These are phyloP conservation scores for Cyanidiococcus yangmingshanensis DNA, from an alignment of 23 red algal genomes.

Conservation along the genomic window DNA sequence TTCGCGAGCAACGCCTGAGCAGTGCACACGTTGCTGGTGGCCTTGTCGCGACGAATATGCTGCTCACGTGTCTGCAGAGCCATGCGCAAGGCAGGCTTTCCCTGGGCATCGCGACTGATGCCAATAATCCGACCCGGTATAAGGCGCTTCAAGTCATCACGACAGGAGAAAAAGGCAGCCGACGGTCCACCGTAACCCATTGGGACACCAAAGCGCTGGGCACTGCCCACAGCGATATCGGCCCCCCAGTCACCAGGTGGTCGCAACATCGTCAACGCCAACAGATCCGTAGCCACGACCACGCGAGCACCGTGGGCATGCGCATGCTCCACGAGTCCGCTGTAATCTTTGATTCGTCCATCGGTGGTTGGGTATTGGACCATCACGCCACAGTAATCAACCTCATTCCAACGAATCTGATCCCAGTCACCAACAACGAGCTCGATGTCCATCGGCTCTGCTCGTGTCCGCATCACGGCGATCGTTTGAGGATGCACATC, in stretches of 20 bases:
- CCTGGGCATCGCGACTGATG: constrained; percentile 75
- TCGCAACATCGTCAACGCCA: constrained; percentile 78
- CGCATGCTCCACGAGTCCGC: constrained; percentile 32
- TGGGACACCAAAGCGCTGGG: constrained; percentile 92
- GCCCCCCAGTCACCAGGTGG: constrained; percentile 85
- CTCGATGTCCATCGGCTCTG: constrained; percentile 77
- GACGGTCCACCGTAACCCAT: constrained; percentile 97
- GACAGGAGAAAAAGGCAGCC: constrained; percentile 92
- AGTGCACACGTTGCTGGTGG: constrained; percentile 94
- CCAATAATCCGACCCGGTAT: constrained; percentile 97
- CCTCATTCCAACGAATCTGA: constrained; percentile 30
- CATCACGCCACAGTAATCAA: constrained; percentile 55
- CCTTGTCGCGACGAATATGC: constrained; percentile 98
- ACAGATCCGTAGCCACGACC: constrained; percentile 77
- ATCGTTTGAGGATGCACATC: constrained; percentile 85
- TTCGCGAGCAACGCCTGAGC: constrained; percentile 98
- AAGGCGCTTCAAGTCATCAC: constrained; percentile 79
- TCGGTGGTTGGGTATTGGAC: constrained; percentile 95
- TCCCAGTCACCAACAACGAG: constrained; percentile 56
- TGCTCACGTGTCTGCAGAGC: constrained; percentile 99
- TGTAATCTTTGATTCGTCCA: constrained; percentile 55
- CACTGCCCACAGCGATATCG: constrained; percentile 86
- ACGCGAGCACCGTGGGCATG: constrained; percentile 70
- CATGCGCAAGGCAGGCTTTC: constrained; percentile 87
- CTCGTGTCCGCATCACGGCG: constrained; percentile 65